These are phyloP conservation scores for Hemileia vastatrix DNA, from an alignment of 1,284 basidiomycete species.

Conservation along the genomic window DNA sequence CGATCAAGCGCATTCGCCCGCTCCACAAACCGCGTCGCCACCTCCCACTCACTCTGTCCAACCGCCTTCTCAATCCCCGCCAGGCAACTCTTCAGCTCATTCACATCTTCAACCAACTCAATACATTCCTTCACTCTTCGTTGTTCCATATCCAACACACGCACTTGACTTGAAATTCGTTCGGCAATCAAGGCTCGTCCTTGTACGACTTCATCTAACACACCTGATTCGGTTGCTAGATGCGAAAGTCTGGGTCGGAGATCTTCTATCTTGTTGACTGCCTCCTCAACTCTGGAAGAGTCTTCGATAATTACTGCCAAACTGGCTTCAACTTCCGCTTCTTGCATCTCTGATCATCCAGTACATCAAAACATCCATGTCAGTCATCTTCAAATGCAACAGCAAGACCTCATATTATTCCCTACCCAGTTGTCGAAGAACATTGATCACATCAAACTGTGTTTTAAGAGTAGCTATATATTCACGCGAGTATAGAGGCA, in stretches of 20 bases:
- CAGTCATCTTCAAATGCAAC: not conserved
- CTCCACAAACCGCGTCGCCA: constrained; percentile 78
- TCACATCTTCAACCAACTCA: constrained; percentile 38
- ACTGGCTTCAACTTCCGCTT: not conserved
- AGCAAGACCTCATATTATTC: not conserved
- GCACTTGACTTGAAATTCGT: constrained; percentile 20
- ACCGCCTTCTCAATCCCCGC: constrained; percentile 70
- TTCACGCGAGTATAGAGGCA: constrained; percentile 5
- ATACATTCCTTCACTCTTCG: constrained; percentile 35
- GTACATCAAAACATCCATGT: not conserved
- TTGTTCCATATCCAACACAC: constrained; percentile 21
- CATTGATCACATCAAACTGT: constrained; percentile 9
- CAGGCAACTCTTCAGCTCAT: constrained; percentile 54
- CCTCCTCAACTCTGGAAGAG: constrained; percentile 10
- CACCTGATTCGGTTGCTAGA: constrained; percentile 2
- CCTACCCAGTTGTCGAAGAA: constrained; percentile 8
- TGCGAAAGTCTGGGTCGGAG: constrained; percentile 5
- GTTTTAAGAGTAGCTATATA: constrained; percentile 9
- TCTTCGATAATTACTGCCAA: constrained; percentile 6
- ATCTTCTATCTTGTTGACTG: constrained; percentile 11
- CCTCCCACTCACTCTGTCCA: constrained; percentile 83
- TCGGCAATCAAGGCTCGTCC: constrained; percentile 20
- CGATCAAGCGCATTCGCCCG: constrained; percentile 73
- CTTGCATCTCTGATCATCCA: not conserved
- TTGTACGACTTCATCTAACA: constrained; percentile 12